Base-by-base conservation (phyloP, 805 yeast genomes). In the Candida glaebosa region DNA sequence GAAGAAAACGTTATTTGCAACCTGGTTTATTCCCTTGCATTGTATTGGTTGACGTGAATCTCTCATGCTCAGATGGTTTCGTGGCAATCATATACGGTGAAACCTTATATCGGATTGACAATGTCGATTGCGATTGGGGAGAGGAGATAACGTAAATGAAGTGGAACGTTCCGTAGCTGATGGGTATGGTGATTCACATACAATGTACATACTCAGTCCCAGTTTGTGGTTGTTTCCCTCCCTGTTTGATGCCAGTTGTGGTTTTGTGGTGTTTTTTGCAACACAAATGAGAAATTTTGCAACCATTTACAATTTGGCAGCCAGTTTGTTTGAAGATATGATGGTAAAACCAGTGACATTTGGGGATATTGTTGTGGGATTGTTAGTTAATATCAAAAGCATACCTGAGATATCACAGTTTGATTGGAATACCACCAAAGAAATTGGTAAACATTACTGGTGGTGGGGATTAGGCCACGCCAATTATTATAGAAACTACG, bases 341-440 rank as follows among this genome's bases (percentile, higher is more conserved):
- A 20, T 22, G 31, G 38, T 35, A 14, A 35, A 35, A 15, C 38
- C 38, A 12, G 30, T 35, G 10, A 35, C 31, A 12, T 35, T 22
- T 22, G 24, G 16, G 5, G 38, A 35, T 24, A 10, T 35, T 7
- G 14, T 14, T n/a, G 12, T 22, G 4, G 24, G 28, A 4, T 4
- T 24, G 7, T 12, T 24, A 31, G 19, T 12, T 8, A 35, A 24
- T n/a, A n/a, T 35, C 3, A 20, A n/a, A 15, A 35, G 31, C 17
- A 35, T 35, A 4, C 38, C 38, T 10, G 38, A 35, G 16, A 19
- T 35, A 9, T 35, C 38, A 19, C 30, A 24, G 9, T 35, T 35
- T 35, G 38, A 35, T 18, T 35, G 31, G 31, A 22, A 12, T 10
- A 12, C 4, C 5, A 20, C 31, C 5, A 35, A 24, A 18, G 19